Conservation (phyloP, 2,329 filamentous ascomycete species). For the Bipolaris cookei region DNA sequence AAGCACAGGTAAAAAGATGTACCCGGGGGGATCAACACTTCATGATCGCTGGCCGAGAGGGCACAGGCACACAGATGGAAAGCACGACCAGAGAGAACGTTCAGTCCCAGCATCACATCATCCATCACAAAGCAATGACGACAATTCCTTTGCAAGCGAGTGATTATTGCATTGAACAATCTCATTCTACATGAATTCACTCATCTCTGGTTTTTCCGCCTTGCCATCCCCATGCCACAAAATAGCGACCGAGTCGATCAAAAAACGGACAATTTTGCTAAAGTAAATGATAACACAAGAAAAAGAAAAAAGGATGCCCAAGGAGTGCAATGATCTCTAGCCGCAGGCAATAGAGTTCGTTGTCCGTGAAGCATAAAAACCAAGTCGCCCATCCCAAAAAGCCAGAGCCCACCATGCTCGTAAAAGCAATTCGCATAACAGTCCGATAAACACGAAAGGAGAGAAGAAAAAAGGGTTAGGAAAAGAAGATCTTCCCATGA, state of each 20-base stretch:
- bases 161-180: slow-evolving; percentile 46
- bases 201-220: slow-evolving; percentile 17
- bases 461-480: slow-evolving; percentile 19
- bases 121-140: neutral
- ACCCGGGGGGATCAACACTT: slow-evolving; percentile 4
- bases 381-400: slow-evolving; percentile 26
- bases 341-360: slow-evolving; percentile 46
- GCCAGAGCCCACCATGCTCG: slow-evolving; percentile 41
- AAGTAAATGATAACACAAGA: slow-evolving; percentile 22
- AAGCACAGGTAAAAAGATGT: slow-evolving; percentile 9
- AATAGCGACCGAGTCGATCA: slow-evolving; percentile 19
- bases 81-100: neutral
- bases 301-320: slow-evolving; percentile 24
- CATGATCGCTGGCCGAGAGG: neutral
- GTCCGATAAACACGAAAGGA: slow-evolving; percentile 23
- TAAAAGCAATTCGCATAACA: slow-evolving; percentile 43
- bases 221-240: slow-evolving; percentile 14
- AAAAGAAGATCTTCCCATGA: slow-evolving; percentile 32
- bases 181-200: slow-evolving; percentile 42
- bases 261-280: slow-evolving; percentile 6
- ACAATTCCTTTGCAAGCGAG: slow-evolving; percentile 32
- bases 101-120: neutral
- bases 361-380: slow-evolving; percentile 27
- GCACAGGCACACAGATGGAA: neutral
- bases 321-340: slow-evolving; percentile 46